phyloP scores from a whole-genome alignment of 352 stramenopile species.

The Phytophthora cactorum region DNA sequence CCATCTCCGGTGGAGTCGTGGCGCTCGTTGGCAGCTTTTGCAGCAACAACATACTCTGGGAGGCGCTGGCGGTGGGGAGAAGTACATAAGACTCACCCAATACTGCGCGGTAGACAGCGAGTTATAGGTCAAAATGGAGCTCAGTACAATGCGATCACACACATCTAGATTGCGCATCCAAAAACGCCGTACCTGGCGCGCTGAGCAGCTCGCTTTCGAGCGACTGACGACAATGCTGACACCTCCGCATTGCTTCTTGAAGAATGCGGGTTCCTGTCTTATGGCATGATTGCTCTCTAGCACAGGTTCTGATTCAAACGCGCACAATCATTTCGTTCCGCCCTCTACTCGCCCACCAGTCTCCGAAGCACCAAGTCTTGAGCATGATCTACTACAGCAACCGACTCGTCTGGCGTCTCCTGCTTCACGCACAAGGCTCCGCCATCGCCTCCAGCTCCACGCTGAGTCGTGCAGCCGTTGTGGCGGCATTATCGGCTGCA shows the following conservation, averaged over 20 bases:
- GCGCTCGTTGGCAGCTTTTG: constrained; percentile 39
- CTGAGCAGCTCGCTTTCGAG: constrained; percentile 47
- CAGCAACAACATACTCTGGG: constrained; percentile 58
- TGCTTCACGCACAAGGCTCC: constrained; percentile 44
- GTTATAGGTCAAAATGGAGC: constrained; percentile 11
- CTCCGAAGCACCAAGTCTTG: constrained; percentile 4
- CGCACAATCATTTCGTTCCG: constrained; percentile 25
- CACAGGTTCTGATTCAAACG: constrained; percentile 20
- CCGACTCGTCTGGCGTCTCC: constrained; percentile 41
- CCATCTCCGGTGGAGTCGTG: constrained; percentile 32
- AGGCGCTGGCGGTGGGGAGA: constrained; percentile 68
- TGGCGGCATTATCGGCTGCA: constrained; percentile 28
- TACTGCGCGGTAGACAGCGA: constrained; percentile 19
- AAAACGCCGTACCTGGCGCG: constrained; percentile 33
- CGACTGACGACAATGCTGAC: constrained; percentile 42
- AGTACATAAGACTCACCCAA: constrained; percentile 82
- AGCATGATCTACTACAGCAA: constrained; percentile 65
- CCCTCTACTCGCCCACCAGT: not conserved
- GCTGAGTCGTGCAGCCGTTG: constrained; percentile 28
- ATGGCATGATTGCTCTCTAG: constrained; percentile 21
- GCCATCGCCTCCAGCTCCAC: constrained; percentile 37
- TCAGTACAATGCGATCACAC: not conserved
- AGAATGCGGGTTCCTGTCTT: constrained; percentile 24
- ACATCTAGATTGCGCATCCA: not conserved
- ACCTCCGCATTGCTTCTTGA: constrained; percentile 36